Conservation (phyloP, 1,284 basidiomycete genomes). For the Cryptococcus jaspeensis region DNA sequence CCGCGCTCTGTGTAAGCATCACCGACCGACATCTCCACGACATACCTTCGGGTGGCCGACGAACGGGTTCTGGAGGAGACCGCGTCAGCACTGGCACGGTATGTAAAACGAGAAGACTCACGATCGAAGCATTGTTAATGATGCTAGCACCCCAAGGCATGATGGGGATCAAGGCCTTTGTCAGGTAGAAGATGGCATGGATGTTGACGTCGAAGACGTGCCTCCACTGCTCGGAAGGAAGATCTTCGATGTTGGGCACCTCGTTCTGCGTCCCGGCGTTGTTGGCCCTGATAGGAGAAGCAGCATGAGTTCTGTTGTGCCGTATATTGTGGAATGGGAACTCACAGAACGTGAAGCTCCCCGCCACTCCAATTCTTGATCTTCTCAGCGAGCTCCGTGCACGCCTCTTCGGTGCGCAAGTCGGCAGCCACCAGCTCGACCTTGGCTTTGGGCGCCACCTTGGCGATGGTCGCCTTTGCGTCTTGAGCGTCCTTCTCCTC, state of each 20-base stretch:
- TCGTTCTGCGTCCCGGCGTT: slow-evolving; percentile 60
- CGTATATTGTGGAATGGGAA: neutral
- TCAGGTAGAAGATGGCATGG: slow-evolving; percentile 60
- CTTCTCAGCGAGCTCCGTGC: slow-evolving; percentile 54
- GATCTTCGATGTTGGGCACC: slow-evolving; percentile 53
- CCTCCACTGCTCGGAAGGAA: slow-evolving; percentile 58
- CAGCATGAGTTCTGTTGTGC: neutral
- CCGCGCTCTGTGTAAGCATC: neutral
- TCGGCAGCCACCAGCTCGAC: slow-evolving; percentile 54
- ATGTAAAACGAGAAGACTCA: neutral
- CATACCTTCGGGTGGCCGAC: slow-evolving; percentile 55
- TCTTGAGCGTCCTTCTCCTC: slow-evolving; percentile 57
- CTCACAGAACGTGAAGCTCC: slow-evolving; percentile 54
- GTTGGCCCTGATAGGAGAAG: slow-evolving; percentile 51
- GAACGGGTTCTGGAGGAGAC: slow-evolving; percentile 43
- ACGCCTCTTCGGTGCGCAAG: slow-evolving; percentile 54
- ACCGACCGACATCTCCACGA: no score
- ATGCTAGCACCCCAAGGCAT: slow-evolving; percentile 54
- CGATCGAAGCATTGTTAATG: slow-evolving; percentile 53
- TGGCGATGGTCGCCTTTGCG: slow-evolving; percentile 49
- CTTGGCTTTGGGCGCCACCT: slow-evolving; percentile 51
- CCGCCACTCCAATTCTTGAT: slow-evolving; percentile 53
- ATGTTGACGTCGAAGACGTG: slow-evolving; percentile 57
- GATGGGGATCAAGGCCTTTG: slow-evolving; percentile 55
- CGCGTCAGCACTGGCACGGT: neutral